These are phyloP conservation scores for Aspergillus fumigatus DNA, from an alignment of 2,329 filamentous ascomycete species.

Conservation along the genomic window DNA sequence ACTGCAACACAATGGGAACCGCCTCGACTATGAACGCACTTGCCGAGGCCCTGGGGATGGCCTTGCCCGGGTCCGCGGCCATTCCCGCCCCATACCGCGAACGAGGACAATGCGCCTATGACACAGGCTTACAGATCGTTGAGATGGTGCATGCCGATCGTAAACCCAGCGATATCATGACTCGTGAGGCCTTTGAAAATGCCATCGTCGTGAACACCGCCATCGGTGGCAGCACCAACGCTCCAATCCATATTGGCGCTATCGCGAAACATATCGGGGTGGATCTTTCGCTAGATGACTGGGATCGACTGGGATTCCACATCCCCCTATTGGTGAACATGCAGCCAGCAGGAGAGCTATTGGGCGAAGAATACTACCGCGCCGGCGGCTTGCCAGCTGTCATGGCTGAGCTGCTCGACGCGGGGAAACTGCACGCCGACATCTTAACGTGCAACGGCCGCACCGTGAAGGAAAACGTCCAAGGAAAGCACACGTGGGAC, in stretches of 20 bases:
- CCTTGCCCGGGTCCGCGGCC: constrained; percentile 47
- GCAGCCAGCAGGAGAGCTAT: constrained; percentile 51
- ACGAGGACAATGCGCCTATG: constrained; percentile 45
- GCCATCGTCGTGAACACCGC: constrained; percentile 52
- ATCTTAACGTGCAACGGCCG: constrained; percentile 46
- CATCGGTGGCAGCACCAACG: constrained; percentile 55
- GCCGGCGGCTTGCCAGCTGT: constrained; percentile 52
- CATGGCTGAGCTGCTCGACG: constrained; percentile 50
- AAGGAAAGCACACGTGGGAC: constrained; percentile 48
- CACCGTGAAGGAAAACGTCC: constrained; percentile 42
- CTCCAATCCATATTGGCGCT: constrained; percentile 53
- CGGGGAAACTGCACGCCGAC: constrained; percentile 43
- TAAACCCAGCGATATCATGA: constrained; percentile 53
- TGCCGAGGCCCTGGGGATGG: constrained; percentile 51
- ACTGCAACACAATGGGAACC: constrained; percentile 54
- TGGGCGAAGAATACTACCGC: constrained; percentile 52
- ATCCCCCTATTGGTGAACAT: constrained; percentile 53
- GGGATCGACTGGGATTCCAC: constrained; percentile 48
- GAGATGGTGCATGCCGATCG: constrained; percentile 48
- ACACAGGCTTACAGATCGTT: constrained; percentile 47
- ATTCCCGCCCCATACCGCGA: constrained; percentile 51
- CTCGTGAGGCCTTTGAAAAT: constrained; percentile 53
- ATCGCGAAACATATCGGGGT: constrained; percentile 53
- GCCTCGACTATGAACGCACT: constrained; percentile 52
- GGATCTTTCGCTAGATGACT: constrained; percentile 49